Evolutionary conservation across 2,329 filamentous ascomycete genomes (phyloP).

Genomic region (Alternaria postmessia): DNA sequence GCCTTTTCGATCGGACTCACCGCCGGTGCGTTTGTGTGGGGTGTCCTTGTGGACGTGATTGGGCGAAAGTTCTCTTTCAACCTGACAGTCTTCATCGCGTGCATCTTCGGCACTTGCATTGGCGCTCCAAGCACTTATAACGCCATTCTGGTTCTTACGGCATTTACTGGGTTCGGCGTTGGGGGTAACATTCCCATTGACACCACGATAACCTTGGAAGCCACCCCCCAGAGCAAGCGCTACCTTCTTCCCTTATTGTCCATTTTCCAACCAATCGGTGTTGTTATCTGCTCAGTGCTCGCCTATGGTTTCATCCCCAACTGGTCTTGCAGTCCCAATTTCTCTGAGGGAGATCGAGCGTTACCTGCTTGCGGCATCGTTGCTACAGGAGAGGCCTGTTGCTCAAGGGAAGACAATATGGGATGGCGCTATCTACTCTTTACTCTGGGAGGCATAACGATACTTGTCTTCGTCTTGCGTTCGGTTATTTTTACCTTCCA

Average conservation of each 20-base stretch:
- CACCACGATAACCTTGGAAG: constrained; percentile 64
- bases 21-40: constrained; percentile 65
- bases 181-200: constrained; percentile 65
- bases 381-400: constrained; percentile 45
- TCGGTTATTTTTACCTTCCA: constrained; percentile 64
- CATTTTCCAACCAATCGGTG: constrained; percentile 65
- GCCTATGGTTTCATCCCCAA: constrained; percentile 63
- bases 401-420: constrained; percentile 50
- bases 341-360: constrained; percentile 52
- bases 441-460: constrained; percentile 51
- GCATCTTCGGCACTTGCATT: constrained; percentile 62
- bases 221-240: constrained; percentile 61
- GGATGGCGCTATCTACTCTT: constrained; percentile 58
- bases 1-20: constrained; percentile 64
- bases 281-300: constrained; percentile 60
- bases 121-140: constrained; percentile 60
- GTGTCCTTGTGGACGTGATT: constrained; percentile 63
- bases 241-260: constrained; percentile 63
- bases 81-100: constrained; percentile 63
- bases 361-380: constrained; percentile 57
- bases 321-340: constrained; percentile 62
- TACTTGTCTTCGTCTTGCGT: constrained; percentile 60
- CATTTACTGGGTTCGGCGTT: constrained; percentile 63
- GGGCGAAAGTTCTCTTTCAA: constrained; percentile 66
- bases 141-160: constrained; percentile 62